Evolutionary conservation across 805 yeast genomes (phyloP).

Genomic region (Ogataea pignaliae): DNA sequence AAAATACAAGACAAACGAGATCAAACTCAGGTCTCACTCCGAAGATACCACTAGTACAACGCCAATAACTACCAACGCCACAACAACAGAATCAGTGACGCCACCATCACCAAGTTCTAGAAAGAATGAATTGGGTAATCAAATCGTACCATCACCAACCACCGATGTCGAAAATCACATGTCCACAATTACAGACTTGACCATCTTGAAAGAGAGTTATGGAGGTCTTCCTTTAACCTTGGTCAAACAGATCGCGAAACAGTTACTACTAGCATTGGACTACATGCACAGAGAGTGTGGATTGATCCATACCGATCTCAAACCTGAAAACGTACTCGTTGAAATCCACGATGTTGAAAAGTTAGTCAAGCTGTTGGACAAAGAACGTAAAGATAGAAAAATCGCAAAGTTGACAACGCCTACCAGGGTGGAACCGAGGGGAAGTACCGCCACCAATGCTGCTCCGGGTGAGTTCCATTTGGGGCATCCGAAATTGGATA

Average conservation of each 20-base stretch:
- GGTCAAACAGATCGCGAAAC: conserved; percentile 54
- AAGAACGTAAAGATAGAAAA: conserved; percentile 26
- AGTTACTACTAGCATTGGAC: conserved; percentile 50
- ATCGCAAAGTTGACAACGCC: conserved; percentile 16
- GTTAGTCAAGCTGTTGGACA: conserved; percentile 41
- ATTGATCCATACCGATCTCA: conserved; percentile 68
- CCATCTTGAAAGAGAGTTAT: conserved; percentile 34
- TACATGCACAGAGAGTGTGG: conserved; percentile 60
- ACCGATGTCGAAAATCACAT: conserved; percentile 16
- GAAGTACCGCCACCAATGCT: conserved; percentile 12
- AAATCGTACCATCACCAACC: not conserved
- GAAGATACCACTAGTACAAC: conserved; percentile 7
- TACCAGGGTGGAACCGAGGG: no score
- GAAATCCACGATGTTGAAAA: conserved; percentile 52
- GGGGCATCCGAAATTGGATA: conserved; percentile 4
- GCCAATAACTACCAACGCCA: not conserved
- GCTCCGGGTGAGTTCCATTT: not conserved
- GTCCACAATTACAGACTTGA: conserved; percentile 29
- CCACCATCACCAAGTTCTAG: conserved; percentile 4
- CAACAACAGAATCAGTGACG: not conserved
- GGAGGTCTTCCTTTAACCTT: conserved; percentile 52
- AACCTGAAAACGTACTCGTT: conserved; percentile 65
- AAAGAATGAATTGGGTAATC: not conserved
- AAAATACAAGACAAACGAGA: conserved; percentile 26
- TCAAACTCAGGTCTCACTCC: conserved; percentile 12